phyloP scores from a whole-genome alignment of 2,329 filamentous ascomycete genomes.

The Grosmannia penicillata region DNA sequence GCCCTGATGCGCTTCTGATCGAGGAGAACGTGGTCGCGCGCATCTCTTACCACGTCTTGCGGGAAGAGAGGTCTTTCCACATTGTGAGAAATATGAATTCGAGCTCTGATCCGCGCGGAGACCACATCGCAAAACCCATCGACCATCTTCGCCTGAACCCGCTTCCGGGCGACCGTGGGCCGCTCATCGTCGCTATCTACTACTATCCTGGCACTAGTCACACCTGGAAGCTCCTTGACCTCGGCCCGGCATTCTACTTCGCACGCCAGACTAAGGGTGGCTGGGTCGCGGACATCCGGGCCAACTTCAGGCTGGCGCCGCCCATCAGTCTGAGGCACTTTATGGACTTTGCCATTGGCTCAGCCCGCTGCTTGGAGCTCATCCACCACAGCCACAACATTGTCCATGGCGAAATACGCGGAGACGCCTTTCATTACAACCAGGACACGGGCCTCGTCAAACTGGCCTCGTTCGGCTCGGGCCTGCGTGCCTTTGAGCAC shows the following conservation, averaged over 20 bases:
- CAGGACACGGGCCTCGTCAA: constrained; percentile 55
- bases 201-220: constrained; percentile 64
- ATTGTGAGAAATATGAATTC: constrained; percentile 59
- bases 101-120: constrained; percentile 55
- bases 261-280: constrained; percentile 36
- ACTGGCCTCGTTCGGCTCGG: constrained; percentile 74
- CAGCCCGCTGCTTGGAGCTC: constrained; percentile 72
- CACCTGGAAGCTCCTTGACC: constrained; percentile 53
- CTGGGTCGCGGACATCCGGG: constrained; percentile 27
- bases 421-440: constrained; percentile 83
- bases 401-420: constrained; percentile 81
- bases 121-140: constrained; percentile 67
- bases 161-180: constrained; percentile 51
- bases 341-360: constrained; percentile 81
- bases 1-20: constrained; percentile 32
- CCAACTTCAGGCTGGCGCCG: constrained; percentile 30
- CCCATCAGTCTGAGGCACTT: constrained; percentile 62
- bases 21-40: constrained; percentile 63
- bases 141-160: constrained; percentile 61
- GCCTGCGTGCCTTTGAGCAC: constrained; percentile 78
- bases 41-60: constrained; percentile 66
- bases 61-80: constrained; percentile 78
- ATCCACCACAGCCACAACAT: constrained; percentile 80
- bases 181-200: constrained; percentile 69
- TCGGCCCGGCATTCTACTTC: constrained; percentile 62